These are phyloP conservation scores for Trichoderma simmonsii DNA, from an alignment of 2,329 filamentous ascomycete genomes.

Conservation along the genomic window DNA sequence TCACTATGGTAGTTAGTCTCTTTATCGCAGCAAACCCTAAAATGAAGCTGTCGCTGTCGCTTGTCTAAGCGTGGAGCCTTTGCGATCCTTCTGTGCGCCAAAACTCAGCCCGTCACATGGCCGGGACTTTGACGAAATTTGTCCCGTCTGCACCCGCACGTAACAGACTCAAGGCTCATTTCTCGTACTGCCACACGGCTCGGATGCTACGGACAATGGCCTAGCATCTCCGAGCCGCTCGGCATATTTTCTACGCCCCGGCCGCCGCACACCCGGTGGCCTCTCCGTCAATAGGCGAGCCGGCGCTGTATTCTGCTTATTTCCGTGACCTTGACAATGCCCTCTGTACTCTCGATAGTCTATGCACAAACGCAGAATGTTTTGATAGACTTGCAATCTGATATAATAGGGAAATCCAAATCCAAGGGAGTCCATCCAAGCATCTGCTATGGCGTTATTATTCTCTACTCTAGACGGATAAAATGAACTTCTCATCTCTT, in stretches of 20 bases:
- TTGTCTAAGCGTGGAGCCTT: background rate
- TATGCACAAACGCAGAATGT: background rate
- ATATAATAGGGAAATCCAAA: background rate
- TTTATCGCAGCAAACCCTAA: background rate
- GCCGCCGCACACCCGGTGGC: background rate
- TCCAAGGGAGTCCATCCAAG: background rate
- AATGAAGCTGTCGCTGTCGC: background rate
- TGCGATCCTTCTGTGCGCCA: background rate
- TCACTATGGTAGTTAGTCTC: background rate
- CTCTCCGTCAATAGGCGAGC: background rate
- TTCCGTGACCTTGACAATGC: background rate
- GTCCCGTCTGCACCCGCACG: constrained; percentile 6
- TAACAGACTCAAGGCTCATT: background rate
- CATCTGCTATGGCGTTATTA: background rate
- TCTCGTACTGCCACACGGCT: background rate
- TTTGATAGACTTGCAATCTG: background rate
- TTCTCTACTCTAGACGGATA: background rate
- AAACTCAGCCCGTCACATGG: background rate
- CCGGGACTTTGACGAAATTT: background rate
- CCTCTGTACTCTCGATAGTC: background rate
- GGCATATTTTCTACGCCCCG: background rate
- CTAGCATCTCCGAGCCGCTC: constrained; percentile 9
- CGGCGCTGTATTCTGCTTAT: background rate
- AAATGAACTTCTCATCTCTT: background rate
- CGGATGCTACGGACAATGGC: constrained; percentile 8